Evolutionary conservation across 192 early-diverging fungal species (phyloP).

Genomic region (Podila epicladia): DNA sequence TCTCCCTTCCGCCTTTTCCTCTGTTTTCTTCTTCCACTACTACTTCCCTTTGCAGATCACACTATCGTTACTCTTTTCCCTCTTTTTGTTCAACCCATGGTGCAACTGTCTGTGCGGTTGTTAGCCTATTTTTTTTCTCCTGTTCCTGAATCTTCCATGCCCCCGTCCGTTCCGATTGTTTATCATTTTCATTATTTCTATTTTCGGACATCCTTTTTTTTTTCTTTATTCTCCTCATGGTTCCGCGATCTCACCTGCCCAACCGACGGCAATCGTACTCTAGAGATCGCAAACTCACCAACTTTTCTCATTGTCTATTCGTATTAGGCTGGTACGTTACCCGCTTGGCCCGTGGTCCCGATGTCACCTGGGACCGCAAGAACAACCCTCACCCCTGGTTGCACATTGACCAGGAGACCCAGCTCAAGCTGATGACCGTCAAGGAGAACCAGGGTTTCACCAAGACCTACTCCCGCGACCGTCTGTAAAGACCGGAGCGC

Average conservation of each 20-base stretch:
- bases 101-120: constrained; percentile 4
- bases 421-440: constrained; percentile 66
- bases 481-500: constrained; percentile 45
- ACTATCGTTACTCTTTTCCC: not conserved
- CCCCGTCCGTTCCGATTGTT: not conserved
- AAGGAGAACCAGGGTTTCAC: constrained; percentile 67
- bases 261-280: not conserved
- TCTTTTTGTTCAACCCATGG: not conserved
- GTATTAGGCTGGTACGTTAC: constrained; percentile 58
- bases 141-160: constrained; percentile 5
- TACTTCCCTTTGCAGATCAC: not conserved
- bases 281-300: not conserved
- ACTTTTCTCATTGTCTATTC: not conserved
- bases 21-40: not conserved
- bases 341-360: constrained; percentile 67
- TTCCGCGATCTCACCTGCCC: not conserved
- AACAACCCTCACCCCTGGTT: constrained; percentile 65
- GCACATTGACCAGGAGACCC: constrained; percentile 66
- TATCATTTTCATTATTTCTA: not conserved
- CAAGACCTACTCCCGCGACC: constrained; percentile 63
- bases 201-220: constrained; percentile 1
- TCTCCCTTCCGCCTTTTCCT: not conserved
- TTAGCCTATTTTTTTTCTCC: not conserved
- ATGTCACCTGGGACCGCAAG: constrained; percentile 67
- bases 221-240: not conserved